Base-by-base conservation (phyloP, 768 basidiomycete species). In the Suillus bovinus region DNA sequence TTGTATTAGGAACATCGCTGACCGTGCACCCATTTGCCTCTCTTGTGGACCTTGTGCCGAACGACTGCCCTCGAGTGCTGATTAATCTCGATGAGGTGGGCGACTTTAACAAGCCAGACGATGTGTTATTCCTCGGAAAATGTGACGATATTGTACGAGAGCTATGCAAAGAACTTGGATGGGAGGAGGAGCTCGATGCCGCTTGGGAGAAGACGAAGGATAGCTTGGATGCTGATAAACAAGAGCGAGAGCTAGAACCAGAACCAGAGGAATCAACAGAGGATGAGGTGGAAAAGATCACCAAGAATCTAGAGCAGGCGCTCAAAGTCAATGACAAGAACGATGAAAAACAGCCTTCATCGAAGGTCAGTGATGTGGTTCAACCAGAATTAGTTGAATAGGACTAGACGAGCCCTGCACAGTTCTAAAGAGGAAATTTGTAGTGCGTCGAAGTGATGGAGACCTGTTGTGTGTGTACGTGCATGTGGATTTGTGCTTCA, bases 1-100 rank as follows among this genome's bases (percentile, higher is more conserved):
- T 98, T 67, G 84, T 97, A 50, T 88, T 97, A 67, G 95, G 96
- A 31, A 98, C 96, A 0, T 96, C 94, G 2, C 81, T 96, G 53
- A 88, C 86, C 0, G 92, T 95, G 13, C 86, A 90, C 58, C 94
- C 93, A 2, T 97, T 99, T 72, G 94, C 95, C 6, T 84, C 86
- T 1, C 84, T 99, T 27, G 83, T 89, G 11, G 74, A 78, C 47
- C 73, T 82, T 61, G 86, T 90, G 0, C 78, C 80, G 5, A 63
- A 76, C 2, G 66, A 67, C 10, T 93, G 88, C 67, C 93, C 91
- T 3, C 88, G 96, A 2, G 81, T 96, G n/a, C 82, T 98, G 34
- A 87, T 99, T 75, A 97, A 97, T 72, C 80, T 94, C 49, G 94
- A 96, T 63, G 74, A 74, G 2, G 96, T 93, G 2, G 94, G 94